Percentiles rank a stretch among this genome's conserved stretches.
Conservation (phyloP, 805 yeast species). For the Diddensiella caesifluorescens region DNA sequence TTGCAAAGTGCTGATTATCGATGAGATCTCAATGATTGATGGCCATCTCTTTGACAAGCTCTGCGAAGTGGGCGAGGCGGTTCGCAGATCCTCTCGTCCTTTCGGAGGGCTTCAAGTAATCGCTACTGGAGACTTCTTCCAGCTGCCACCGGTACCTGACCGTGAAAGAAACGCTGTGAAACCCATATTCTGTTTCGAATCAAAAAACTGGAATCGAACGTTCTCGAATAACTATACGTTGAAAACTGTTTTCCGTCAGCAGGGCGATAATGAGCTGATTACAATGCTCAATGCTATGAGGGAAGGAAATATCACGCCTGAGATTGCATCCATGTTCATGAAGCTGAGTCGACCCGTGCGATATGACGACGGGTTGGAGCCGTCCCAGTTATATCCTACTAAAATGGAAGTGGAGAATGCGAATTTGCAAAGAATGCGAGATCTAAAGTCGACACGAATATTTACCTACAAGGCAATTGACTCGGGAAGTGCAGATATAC, state of each 20-base stretch:
- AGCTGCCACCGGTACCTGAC: constrained; percentile 74
- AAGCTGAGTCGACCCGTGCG: constrained; percentile 45
- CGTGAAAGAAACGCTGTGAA: constrained; percentile 10
- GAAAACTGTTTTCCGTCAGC: constrained; percentile 80
- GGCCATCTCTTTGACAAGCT: constrained; percentile 68
- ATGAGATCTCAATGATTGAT: constrained; percentile 92
- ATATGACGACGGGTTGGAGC: constrained; percentile 73
- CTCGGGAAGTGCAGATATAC: constrained; percentile 26
- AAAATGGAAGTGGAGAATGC: constrained; percentile 77
- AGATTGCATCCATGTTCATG: constrained; percentile 44
- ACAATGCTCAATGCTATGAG: constrained; percentile 79
- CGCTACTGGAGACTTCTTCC: constrained; percentile 90
- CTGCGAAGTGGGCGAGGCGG: constrained; percentile 55
- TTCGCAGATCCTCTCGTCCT: constrained; percentile 48
- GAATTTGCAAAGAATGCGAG: constrained; percentile 48
- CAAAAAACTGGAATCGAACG: constrained; percentile 61
- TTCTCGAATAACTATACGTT: constrained; percentile 61
- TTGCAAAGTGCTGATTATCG: constrained; percentile 70
- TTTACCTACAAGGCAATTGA: constrained; percentile 45
- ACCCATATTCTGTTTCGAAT: constrained; percentile 64
- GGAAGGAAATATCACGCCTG: constrained; percentile 54
- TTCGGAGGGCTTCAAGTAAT: constrained; percentile 93
- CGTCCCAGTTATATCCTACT: constrained; percentile 85
- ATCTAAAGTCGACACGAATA: constrained; percentile 45
- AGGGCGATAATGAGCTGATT: constrained; percentile 59